phyloP scores from a whole-genome alignment of 129 eudicot genomes.

The Chrysanthemum seticuspe region DNA sequence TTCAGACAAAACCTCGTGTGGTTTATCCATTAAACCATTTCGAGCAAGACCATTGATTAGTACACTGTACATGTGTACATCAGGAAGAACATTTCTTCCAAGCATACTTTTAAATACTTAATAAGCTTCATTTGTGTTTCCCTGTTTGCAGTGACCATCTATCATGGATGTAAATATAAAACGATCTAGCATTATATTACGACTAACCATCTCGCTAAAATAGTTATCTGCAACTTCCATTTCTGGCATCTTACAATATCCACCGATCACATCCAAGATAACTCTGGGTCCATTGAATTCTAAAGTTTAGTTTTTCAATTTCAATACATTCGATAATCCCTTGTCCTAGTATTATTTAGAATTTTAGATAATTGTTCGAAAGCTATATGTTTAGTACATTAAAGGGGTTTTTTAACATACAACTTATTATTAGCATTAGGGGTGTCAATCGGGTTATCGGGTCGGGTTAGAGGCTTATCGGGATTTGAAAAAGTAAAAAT shows the following conservation, averaged over 20 bases:
- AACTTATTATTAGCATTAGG: no score
- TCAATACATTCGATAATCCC: no score
- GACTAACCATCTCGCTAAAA: conserved; percentile 61
- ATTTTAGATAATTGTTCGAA: no score
- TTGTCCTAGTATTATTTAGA: no score
- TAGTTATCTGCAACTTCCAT: conserved; percentile 61
- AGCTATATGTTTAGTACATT: no score
- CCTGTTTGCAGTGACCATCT: conserved; percentile 75
- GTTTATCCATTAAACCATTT: conserved; percentile 60
- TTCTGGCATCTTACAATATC: conserved; percentile 48
- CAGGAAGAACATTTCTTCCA: conserved; percentile 53
- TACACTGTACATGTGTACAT: conserved; percentile 55
- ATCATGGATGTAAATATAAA: conserved; percentile 60
- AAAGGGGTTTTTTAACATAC: no score
- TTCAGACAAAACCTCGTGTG: conserved; percentile 37
- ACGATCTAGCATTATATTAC: conserved; percentile 57
- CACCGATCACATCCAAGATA: conserved; percentile 36
- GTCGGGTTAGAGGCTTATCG: no score
- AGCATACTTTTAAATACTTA: conserved; percentile 51
- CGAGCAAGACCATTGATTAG: conserved; percentile 65
- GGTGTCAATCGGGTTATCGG: no score
- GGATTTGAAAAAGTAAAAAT: no score
- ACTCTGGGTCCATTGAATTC: no score
- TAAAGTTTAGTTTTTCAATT: no score
- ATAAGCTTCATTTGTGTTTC: conserved; percentile 54